These are phyloP conservation scores for Talaromyces pinophilus DNA, from an alignment of 2,329 filamentous ascomycete species.

Conservation along the genomic window DNA sequence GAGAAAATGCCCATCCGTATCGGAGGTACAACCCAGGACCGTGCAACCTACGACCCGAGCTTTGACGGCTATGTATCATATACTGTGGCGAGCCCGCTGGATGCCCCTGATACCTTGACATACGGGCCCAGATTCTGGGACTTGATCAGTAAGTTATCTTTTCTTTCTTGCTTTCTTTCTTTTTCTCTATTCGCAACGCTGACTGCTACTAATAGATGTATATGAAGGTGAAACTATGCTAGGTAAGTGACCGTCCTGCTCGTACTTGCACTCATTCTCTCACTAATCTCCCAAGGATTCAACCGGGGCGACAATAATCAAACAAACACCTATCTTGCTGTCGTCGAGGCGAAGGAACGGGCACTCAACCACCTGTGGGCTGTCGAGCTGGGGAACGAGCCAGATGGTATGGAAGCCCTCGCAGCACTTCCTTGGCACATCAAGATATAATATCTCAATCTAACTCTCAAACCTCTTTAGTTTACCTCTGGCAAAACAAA, in stretches of 20 bases:
- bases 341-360: not conserved
- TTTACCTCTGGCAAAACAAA: conserved; percentile 9
- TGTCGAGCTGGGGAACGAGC: conserved; percentile 5
- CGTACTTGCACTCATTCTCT: not conserved
- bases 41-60: conserved; percentile 9
- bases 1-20: conserved; percentile 6
- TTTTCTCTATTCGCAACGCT: not conserved
- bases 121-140: conserved; percentile 8
- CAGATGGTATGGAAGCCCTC: conserved; percentile 7
- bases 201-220: not conserved
- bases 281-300: conserved; percentile 3
- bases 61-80: conserved; percentile 11
- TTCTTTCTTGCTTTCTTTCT: not conserved
- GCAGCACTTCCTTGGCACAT: not conserved
- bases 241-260: not conserved
- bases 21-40: conserved; percentile 8
- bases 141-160: conserved; percentile 1
- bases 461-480: conserved; percentile 2
- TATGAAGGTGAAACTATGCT: conserved; percentile 2
- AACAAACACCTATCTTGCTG: not conserved
- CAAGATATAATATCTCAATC: not conserved
- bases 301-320: conserved; percentile 4
- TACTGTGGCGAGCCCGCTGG: conserved; percentile 2
- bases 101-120: conserved; percentile 5
- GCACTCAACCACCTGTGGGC: not conserved